A percentile compares a stretch with the other conserved stretches of the same genome.
phyloP scores from a whole-genome alignment of 495 filamentous ascomycete species.

The Penicillium bialowiezense region DNA sequence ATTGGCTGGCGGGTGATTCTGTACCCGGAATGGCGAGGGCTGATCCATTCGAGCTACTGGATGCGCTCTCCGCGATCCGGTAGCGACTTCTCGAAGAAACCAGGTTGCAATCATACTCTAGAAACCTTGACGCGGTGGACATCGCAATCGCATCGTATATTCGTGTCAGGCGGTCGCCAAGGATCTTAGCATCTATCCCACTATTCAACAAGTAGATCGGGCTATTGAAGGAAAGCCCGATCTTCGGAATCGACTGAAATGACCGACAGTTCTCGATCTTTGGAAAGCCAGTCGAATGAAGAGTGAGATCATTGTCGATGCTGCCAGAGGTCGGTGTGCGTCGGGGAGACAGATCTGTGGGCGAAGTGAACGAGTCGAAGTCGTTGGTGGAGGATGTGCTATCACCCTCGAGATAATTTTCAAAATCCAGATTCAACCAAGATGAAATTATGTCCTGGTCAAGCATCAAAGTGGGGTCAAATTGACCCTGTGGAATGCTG shows the following conservation, averaged over 20 bases:
- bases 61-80: constrained; percentile 9
- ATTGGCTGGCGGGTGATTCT: neutral
- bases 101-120: constrained; percentile 22
- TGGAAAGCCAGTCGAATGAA: neutral
- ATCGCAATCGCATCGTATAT: constrained; percentile 23
- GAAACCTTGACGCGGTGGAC: constrained; percentile 18
- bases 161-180: constrained; percentile 14
- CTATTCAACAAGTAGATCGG: constrained; percentile 25
- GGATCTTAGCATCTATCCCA: constrained; percentile 15
- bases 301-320: neutral
- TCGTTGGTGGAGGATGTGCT: neutral
- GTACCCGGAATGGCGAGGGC: neutral
- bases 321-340: neutral
- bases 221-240: constrained; percentile 11
- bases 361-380: neutral
- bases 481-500: neutral
- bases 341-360: neutral
- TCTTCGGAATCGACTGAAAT: neutral
- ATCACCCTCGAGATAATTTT: neutral
- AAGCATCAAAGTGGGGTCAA: neutral
- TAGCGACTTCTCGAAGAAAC: constrained; percentile 16
- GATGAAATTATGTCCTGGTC: neutral
- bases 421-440: constrained; percentile 16
- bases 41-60: neutral
- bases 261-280: neutral